A percentile compares a stretch with the other conserved stretches of the same genome.
Evolutionary conservation across 1,284 basidiomycete species (phyloP).

Genomic region (Marasmius oreades): DNA sequence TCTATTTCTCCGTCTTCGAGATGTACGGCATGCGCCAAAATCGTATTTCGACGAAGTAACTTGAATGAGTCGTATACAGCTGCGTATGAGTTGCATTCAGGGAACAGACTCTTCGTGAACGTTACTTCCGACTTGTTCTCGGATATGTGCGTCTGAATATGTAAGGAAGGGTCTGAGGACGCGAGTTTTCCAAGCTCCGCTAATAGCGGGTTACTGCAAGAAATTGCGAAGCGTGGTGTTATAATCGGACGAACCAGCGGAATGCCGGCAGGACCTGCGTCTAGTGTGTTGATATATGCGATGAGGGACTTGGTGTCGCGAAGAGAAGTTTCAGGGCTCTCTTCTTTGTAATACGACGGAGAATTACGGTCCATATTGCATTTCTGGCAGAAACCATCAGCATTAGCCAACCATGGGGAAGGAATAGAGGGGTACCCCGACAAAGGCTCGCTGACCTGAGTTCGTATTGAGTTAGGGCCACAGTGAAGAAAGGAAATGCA

Average conservation of each 20-base stretch:
- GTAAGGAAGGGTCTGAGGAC: constrained; percentile 50
- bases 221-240: constrained; percentile 94
- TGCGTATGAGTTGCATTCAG: constrained; percentile 59
- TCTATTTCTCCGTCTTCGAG: constrained; percentile 72
- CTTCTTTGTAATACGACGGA: constrained; percentile 73
- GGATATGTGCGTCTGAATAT: constrained; percentile 91
- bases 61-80: constrained; percentile 81
- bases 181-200: constrained; percentile 60
- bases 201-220: constrained; percentile 81
- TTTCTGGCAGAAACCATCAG: constrained; percentile 49
- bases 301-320: constrained; percentile 65
- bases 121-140: constrained; percentile 82
- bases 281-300: constrained; percentile 58
- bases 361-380: constrained; percentile 91
- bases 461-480: constrained; percentile 6
- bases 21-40: constrained; percentile 90
- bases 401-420: constrained; percentile 1
- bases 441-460: constrained; percentile 82
- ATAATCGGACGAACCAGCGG: constrained; percentile 83
- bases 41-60: constrained; percentile 76
- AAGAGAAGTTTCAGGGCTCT: constrained; percentile 55
- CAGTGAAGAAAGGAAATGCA: background rate
- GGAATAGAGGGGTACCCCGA: constrained; percentile 57
- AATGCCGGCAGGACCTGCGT: constrained; percentile 23
- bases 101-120: constrained; percentile 67